Percentiles rank a stretch among this genome's conserved stretches.
These are phyloP conservation scores for Gnomoniopsis sp. DNA, from an alignment of 2,329 filamentous ascomycete species.

Conservation along the genomic window DNA sequence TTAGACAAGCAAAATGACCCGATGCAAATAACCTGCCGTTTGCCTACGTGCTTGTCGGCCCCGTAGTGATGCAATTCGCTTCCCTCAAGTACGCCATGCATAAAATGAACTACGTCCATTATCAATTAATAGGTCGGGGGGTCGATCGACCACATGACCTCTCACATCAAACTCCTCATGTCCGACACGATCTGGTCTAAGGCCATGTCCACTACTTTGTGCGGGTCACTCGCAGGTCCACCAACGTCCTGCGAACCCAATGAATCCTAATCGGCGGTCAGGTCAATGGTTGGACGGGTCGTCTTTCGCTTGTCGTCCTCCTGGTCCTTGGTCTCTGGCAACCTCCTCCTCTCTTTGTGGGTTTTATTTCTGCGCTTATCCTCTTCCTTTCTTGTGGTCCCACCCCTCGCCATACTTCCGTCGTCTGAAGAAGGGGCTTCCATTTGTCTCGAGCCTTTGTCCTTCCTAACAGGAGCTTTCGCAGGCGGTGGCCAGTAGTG, in stretches of 20 bases:
- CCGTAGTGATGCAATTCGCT: not conserved
- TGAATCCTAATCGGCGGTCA: constrained; percentile 5
- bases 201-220: not conserved
- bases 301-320: not conserved
- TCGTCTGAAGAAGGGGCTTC: not conserved
- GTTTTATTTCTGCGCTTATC: not conserved
- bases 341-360: not conserved
- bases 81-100: not conserved
- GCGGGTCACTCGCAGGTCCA: not conserved
- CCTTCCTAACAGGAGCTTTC: not conserved
- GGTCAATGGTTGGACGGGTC: constrained; percentile 3
- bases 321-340: not conserved
- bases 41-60: not conserved
- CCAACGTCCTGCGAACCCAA: not conserved
- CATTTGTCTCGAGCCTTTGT: not conserved
- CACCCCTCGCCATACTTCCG: not conserved
- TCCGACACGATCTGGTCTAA: not conserved
- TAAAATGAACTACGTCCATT: not conserved
- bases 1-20: not conserved
- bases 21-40: not conserved
- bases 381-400: not conserved
- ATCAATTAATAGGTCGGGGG: not conserved
- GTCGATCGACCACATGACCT: not conserved
- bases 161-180: not conserved
- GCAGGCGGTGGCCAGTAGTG: not conserved